Evolutionary conservation across 2,329 filamentous ascomycete genomes (phyloP).

Genomic region (Xylaria sp.): DNA sequence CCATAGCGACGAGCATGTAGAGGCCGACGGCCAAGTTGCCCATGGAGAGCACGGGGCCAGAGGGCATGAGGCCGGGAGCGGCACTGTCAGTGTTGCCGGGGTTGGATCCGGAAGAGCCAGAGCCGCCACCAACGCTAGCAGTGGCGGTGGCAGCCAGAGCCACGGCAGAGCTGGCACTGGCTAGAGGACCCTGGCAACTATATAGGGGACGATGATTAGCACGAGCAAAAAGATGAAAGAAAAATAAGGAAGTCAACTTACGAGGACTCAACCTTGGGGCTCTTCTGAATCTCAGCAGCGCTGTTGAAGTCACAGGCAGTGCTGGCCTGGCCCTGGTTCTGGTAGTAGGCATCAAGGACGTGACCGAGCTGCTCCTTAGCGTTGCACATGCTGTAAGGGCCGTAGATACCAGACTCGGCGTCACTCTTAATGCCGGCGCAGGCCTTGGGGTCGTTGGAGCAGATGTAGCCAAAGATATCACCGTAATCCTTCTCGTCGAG

Average conservation of each 20-base stretch:
- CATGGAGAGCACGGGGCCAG: slow-evolving; percentile 38
- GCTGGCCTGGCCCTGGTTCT: slow-evolving; percentile 41
- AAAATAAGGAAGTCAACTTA: slow-evolving; percentile 14
- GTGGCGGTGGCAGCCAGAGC: slow-evolving; percentile 32
- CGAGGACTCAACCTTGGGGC: slow-evolving; percentile 21
- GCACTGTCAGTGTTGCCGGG: slow-evolving; percentile 20
- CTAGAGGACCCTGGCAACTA: slow-evolving; percentile 42
- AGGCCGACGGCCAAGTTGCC: slow-evolving; percentile 46
- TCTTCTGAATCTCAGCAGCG: slow-evolving; percentile 40
- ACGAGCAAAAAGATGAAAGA: not conserved
- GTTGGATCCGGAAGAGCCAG: slow-evolving; percentile 15
- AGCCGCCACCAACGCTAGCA: slow-evolving; percentile 20
- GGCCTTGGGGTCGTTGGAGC: slow-evolving; percentile 41
- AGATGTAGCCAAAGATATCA: slow-evolving; percentile 37
- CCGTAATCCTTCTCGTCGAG: slow-evolving; percentile 50
- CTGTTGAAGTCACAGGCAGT: slow-evolving; percentile 56
- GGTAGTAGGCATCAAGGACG: slow-evolving; percentile 55
- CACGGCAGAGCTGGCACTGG: slow-evolving; percentile 41
- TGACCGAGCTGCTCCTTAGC: slow-evolving; percentile 55
- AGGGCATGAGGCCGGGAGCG: slow-evolving; percentile 33
- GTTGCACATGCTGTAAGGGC: slow-evolving; percentile 61
- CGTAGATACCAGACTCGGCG: slow-evolving; percentile 51
- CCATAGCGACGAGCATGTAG: slow-evolving; percentile 49
- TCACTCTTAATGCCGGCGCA: slow-evolving; percentile 55
- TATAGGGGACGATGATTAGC: slow-evolving; percentile 6